phyloP scores from a whole-genome alignment of 2,329 filamentous ascomycete species.

The Ceratocystis huliohia region DNA sequence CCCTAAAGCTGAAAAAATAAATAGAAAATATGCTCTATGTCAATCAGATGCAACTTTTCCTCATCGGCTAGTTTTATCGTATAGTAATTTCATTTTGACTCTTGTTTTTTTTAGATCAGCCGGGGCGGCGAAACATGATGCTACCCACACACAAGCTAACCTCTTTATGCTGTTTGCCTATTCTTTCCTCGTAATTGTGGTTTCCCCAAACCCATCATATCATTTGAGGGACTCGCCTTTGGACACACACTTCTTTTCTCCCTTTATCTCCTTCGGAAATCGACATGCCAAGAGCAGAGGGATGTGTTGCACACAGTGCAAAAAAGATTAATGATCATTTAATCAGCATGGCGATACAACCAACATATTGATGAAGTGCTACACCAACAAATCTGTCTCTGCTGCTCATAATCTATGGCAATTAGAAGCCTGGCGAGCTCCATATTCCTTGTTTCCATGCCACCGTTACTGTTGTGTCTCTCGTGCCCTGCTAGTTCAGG shows the following conservation, averaged over 20 bases:
- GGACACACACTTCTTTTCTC: background rate
- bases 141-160: background rate
- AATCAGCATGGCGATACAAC: background rate
- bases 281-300: background rate
- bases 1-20: background rate
- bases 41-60: background rate
- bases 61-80: background rate
- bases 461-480: background rate
- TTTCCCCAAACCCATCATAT: background rate
- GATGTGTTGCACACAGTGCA: background rate
- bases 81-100: background rate
- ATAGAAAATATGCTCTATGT: background rate
- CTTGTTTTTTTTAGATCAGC: background rate
- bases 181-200: background rate
- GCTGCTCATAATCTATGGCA: background rate
- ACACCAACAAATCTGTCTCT: background rate
- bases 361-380: background rate
- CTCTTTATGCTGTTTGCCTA: conserved; percentile 1
- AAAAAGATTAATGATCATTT: background rate
- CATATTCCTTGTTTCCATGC: background rate
- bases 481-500: background rate
- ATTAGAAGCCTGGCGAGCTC: background rate
- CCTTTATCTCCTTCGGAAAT: background rate
- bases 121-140: background rate
- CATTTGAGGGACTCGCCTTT: background rate